These are phyloP conservation scores for Ephemerocybe angulata DNA, from an alignment of 768 basidiomycete species.

Conservation along the genomic window DNA sequence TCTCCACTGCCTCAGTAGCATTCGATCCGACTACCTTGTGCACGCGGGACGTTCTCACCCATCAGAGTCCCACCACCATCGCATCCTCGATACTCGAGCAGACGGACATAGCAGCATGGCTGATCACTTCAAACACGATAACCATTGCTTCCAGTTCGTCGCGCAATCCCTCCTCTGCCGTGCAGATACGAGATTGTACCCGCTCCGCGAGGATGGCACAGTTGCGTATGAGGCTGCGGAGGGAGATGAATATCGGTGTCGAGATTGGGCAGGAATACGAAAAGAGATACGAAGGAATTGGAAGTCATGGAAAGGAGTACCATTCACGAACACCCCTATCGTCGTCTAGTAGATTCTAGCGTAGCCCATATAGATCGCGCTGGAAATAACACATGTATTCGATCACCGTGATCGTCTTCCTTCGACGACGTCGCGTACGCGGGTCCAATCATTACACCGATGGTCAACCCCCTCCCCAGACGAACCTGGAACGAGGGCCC, in stretches of 20 bases:
- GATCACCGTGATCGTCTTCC: background rate
- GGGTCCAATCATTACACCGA: background rate
- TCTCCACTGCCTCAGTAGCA: background rate
- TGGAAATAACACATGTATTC: background rate
- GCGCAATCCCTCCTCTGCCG: background rate
- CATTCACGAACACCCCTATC: background rate
- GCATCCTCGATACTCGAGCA: background rate
- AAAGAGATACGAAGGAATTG: background rate
- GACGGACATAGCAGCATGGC: background rate
- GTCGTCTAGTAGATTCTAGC: background rate
- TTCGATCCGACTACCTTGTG: background rate
- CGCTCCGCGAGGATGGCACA: background rate
- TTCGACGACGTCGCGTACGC: background rate
- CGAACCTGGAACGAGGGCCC: background rate
- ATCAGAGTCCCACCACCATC: background rate
- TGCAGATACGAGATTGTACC: background rate
- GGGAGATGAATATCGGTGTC: background rate
- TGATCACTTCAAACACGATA: background rate
- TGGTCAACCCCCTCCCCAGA: background rate
- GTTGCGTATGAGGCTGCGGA: background rate
- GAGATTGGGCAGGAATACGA: background rate
- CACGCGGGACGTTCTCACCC: background rate
- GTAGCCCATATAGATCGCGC: background rate
- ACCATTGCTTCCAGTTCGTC: slow-evolving; percentile 2
- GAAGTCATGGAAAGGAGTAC: background rate